phyloP scores from a whole-genome alignment of 306 rosid species.

The Quercus ilex region DNA sequence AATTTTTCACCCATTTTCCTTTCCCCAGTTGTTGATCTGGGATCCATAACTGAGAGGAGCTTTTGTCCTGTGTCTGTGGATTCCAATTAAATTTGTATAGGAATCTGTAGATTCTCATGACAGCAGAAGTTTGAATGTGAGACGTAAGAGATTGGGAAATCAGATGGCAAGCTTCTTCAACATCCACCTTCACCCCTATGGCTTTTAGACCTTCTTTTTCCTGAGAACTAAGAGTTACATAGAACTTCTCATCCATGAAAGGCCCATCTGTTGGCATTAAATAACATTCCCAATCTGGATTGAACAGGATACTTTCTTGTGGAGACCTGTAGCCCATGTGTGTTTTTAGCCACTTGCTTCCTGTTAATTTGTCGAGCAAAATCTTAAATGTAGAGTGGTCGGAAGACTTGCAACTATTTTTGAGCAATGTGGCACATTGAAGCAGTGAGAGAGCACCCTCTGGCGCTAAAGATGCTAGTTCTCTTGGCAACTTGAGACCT shows the following conservation, averaged over 20 bases:
- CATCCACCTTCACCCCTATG: slow-evolving; percentile 24
- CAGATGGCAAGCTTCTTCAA: slow-evolving; percentile 14
- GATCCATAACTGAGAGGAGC: slow-evolving; percentile 18
- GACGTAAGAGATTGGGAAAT: background rate
- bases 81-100: slow-evolving; percentile 7
- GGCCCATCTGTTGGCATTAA: slow-evolving; percentile 11
- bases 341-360: too few species aligned
- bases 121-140: background rate
- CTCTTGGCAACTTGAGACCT: slow-evolving; percentile 6
- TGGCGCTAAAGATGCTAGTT: background rate
- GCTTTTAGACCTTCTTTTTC: slow-evolving; percentile 9
- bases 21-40: background rate
- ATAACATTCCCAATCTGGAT: slow-evolving; percentile 18
- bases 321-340: too few species aligned
- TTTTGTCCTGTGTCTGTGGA: background rate
- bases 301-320: slow-evolving; percentile 15
- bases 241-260: slow-evolving; percentile 6
- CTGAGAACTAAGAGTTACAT: background rate
- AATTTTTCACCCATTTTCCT: slow-evolving; percentile 18
- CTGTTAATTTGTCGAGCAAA: background rate
- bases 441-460: slow-evolving; percentile 17
- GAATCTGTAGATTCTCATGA: slow-evolving; percentile 12
- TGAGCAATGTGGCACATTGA: slow-evolving; percentile 9
- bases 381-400: background rate
- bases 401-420: background rate